These are phyloP conservation scores for Porcisia deanei DNA, from an alignment of 208 protist genomes.

Conservation along the genomic window DNA sequence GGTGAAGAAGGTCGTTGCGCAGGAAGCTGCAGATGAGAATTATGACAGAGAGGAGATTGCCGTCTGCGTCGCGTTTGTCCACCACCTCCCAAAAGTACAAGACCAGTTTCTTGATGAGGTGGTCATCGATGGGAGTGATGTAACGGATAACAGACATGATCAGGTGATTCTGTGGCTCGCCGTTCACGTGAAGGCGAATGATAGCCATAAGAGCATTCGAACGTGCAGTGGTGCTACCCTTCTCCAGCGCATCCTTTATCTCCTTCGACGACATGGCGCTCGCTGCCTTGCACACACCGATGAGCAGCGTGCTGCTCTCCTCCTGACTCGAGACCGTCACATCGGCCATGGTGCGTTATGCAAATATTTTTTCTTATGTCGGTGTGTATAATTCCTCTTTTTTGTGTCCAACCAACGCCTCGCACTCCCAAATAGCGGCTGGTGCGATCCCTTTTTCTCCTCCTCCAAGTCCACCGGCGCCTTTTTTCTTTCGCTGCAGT, in stretches of 20 bases:
- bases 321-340: constrained; percentile 54
- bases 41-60: constrained; percentile 97
- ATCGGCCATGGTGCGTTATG: constrained; percentile 18
- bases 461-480: no score
- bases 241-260: constrained; percentile 90
- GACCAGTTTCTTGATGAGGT: constrained; percentile 97
- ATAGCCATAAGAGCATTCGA: constrained; percentile 91
- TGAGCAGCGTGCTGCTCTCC: constrained; percentile 70
- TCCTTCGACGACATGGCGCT: constrained; percentile 68
- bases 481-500: background rate
- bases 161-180: constrained; percentile 95
- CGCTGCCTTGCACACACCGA: constrained; percentile 40
- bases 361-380: background rate
- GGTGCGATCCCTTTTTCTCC: background rate
- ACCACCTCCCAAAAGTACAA: constrained; percentile 98
- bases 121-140: constrained; percentile 92
- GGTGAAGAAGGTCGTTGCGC: constrained; percentile 96
- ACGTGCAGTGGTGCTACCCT: constrained; percentile 77
- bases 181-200: constrained; percentile 95
- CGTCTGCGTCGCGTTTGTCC: constrained; percentile 95
- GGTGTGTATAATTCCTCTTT: background rate
- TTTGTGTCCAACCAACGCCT: background rate
- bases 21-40: constrained; percentile 98
- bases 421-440: background rate
- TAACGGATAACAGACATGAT: constrained; percentile 98